A percentile compares a stretch with the other conserved stretches of the same genome.
These are phyloP conservation scores for Cercospora brassicicola DNA, from an alignment of 2,329 filamentous ascomycete species.

Conservation along the genomic window DNA sequence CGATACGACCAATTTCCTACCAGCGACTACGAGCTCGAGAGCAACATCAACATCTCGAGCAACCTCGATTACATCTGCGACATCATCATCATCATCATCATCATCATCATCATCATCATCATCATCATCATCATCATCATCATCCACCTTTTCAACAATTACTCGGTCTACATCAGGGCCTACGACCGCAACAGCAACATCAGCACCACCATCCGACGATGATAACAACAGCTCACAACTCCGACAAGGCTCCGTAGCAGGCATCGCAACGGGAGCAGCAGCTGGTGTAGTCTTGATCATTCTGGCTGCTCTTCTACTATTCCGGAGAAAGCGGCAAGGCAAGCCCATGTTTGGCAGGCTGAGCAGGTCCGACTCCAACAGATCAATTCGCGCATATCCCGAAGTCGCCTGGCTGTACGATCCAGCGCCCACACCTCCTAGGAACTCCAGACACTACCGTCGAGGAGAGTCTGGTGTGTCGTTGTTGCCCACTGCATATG, in stretches of 20 bases:
- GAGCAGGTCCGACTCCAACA: conserved; percentile 7
- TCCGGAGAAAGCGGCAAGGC: conserved; percentile 22
- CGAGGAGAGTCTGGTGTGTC: conserved; percentile 3
- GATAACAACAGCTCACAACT: conserved; percentile 1
- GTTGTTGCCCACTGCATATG: conserved; percentile 2
- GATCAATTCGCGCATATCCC: conserved; percentile 23
- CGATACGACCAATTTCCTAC: conserved; percentile 4
- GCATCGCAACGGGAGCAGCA: conserved; percentile 26
- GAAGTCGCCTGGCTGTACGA: conserved; percentile 33
- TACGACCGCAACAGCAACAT: conserved; percentile 8
- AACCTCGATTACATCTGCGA: background rate
- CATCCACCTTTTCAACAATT: conserved; percentile 3
- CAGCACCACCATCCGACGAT: conserved; percentile 3
- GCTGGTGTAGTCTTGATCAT: conserved; percentile 26
- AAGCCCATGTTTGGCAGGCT: conserved; percentile 19
- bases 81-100: background rate
- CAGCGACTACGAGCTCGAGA: background rate
- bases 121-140: conserved; percentile 3
- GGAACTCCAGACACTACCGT: conserved; percentile 1
- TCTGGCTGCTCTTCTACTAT: conserved; percentile 20
- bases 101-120: background rate
- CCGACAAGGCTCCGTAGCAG: conserved; percentile 22
- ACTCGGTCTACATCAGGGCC: conserved; percentile 11
- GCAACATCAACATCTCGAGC: background rate
- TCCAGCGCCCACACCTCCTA: conserved; percentile 25